Base-by-base conservation (phyloP, 2,329 filamentous ascomycete species). In the Microdochium nivale region DNA sequence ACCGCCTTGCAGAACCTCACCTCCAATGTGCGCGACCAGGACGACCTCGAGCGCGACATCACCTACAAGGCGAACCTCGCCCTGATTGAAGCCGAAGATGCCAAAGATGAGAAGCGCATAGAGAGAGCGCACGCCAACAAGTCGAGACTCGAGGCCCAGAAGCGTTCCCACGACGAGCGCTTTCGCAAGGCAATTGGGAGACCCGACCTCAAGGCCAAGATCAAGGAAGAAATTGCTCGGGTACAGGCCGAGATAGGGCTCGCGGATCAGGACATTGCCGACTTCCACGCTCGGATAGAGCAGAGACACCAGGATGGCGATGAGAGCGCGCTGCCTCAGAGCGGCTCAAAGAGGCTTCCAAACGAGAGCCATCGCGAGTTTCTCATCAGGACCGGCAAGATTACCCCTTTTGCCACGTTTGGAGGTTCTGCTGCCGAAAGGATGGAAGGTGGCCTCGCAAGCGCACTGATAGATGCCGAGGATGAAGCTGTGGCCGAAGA, bases 311-410 rank as follows among this genome's bases (percentile, higher is more conserved):
- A 79, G 53, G 73, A 73, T 32, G 70, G 73, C 46, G 71, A 71
- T 11, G 67, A 69, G 3, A 68, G 72, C 1, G 71, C 74, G 10
- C 59, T 68, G 1, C 68, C 68, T 21, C 68, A 72, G 30, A 62
- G 65, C 14, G 78, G 77, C 25, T 82, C 78, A 50, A 76, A 78
- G 53, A 82, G 81, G 51, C 70, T 92, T 52, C 83, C 88, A 1
- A 88, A 88, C 54, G 94, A 97, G 71, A 90, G 81, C 24, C 84
- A 89, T 54, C 82, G 91, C 49, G 91, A 96, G 47, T 99, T 88
- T 65, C 79, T 99, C 47, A 94, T 99, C 48, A 84, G 94, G 25
- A 99, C 92, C 0, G 94, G 94, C 55, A 97, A 97, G 70, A 97
- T 99, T 59, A 99, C 94, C 0, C 94, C 94, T 0, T 99, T 99